Evolutionary conservation across 306 rosid genomes (phyloP), one percentile per base, ranked within the genome.

Genomic region (Corylus americana): DNA sequence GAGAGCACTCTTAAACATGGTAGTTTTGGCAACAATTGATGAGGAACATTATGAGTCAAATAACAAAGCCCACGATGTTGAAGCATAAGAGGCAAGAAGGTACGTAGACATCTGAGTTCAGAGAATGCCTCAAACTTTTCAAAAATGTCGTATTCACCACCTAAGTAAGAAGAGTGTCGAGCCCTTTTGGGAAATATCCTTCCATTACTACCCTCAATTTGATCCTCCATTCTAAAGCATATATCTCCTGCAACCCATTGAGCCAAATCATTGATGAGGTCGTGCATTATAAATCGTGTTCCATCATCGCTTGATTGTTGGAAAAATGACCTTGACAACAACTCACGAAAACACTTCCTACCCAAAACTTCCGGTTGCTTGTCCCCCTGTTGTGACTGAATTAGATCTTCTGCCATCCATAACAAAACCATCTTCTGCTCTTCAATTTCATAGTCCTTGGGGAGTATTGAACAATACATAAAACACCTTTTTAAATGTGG

Each of bases 351-450:
- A 42, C 5, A 42, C 45, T 5, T 42, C 7, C 45, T 42, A 5
- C 45, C 45, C 45, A 42, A 42, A 42, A 0, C 45, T 42, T 42
- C 45, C 7, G 4, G 4, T 42, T 42, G 45, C 7, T 22, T 22
- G 25, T 22, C 25, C 25, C 25, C 25, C 25, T 58, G 31, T 7
- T 14, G 3, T 20, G 77, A 11, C 3, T 7, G 31, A 54, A 84
- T 31, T 5, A 84, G 72, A 14, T 70, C 83, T 39, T 84, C 85
- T 1, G 78, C 87, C 84, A 84, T 73, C 84, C 84, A 80, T 8
- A 31, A 31, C n/a, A 77, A 9, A 1, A 84, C 35, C 29, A 84
- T 57, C 0, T 77, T 49, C 3, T 64, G 13, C 48, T n/a, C n/a
- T 4, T 14, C 2, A 68, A 84, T 77, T 59, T 67, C 8, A 25